A percentile compares a stretch with the other conserved stretches of the same genome.
These are phyloP conservation scores for Chrysochromulina parva DNA, from an alignment of 78 protist genomes.

Conservation along the genomic window DNA sequence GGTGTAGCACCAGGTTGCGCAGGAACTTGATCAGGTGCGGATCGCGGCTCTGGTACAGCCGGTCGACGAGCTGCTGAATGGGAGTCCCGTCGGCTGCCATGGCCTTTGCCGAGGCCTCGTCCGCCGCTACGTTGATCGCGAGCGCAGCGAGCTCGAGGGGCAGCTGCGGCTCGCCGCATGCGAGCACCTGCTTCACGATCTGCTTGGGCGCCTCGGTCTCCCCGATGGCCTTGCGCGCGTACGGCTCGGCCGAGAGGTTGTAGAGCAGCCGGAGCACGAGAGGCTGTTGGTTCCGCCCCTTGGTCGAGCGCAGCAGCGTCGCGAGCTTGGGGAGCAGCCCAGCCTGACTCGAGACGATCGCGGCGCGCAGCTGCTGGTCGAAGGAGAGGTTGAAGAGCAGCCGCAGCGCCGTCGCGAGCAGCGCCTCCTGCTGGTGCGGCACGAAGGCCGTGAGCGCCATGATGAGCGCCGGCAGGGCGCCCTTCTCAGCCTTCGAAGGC, in stretches of 20 bases:
- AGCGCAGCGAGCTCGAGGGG: not conserved
- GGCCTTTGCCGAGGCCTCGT: not conserved
- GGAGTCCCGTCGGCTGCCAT: not conserved
- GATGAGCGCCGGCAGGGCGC: not conserved
- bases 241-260: not conserved
- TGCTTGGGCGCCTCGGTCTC: not conserved
- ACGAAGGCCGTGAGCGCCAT: not conserved
- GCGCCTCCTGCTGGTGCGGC: not conserved
- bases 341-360: not conserved
- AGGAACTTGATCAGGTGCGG: slow-evolving; percentile 15
- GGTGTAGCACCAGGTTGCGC: not conserved
- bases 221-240: not conserved
- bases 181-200: not conserved
- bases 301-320: not conserved
- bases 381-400: slow-evolving; percentile 31
- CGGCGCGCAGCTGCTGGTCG: not conserved
- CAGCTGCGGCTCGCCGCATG: not conserved
- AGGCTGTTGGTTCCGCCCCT: not conserved
- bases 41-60: slow-evolving; percentile 13
- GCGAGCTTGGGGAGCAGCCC: too few relatives aligned
- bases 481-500: not conserved
- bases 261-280: slow-evolving; percentile 29
- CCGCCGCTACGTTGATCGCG: not conserved
- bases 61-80: slow-evolving; percentile 1
- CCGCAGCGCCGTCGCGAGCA: slow-evolving; percentile 14